Evolutionary conservation across 108 stramenopile species (phyloP).

Genomic region (Pseudonitzschia delicatissima): DNA sequence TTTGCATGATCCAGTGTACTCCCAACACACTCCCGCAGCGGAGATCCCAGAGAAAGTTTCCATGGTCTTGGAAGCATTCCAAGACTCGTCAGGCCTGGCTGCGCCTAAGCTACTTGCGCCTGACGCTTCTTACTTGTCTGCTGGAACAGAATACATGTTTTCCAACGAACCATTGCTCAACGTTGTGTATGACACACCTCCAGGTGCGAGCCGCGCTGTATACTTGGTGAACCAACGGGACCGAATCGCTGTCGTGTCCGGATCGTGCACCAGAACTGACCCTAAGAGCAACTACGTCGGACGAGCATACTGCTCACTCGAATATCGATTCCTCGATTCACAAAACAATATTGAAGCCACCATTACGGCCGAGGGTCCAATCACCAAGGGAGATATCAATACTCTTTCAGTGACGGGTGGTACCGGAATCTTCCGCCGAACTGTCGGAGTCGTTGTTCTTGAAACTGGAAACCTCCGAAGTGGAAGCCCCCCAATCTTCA

Average conservation of each 20-base stretch:
- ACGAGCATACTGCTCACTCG: slow-evolving; percentile 28
- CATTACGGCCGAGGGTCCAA: slow-evolving; percentile 19
- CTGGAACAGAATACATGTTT: slow-evolving; percentile 24
- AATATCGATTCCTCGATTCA: slow-evolving; percentile 12
- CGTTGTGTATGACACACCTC: neutral
- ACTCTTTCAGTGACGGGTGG: slow-evolving; percentile 32
- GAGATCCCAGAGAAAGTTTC: slow-evolving; percentile 11
- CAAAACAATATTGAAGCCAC: slow-evolving; percentile 5
- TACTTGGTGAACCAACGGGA: slow-evolving; percentile 17
- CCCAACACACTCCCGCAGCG: too few species aligned
- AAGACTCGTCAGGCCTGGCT: slow-evolving; percentile 11
- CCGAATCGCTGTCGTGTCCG: slow-evolving; percentile 16
- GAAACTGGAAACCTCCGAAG: neutral
- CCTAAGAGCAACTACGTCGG: slow-evolving; percentile 18
- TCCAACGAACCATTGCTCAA: slow-evolving; percentile 23
- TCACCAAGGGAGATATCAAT: slow-evolving; percentile 4
- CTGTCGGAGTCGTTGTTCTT: slow-evolving; percentile 19
- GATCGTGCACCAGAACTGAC: slow-evolving; percentile 32
- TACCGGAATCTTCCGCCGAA: slow-evolving; percentile 20
- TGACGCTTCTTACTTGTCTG: slow-evolving; percentile 6
- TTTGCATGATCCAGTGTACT: too few species aligned
- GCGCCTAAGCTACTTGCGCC: slow-evolving; percentile 4
- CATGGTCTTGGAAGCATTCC: slow-evolving; percentile 30
- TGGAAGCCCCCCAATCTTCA: slow-evolving; percentile 1
- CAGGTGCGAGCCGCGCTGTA: neutral